A percentile compares a stretch with the other conserved stretches of the same genome.
Conservation (phyloP, 164 flowering plant species). For the Umbilicus rupestris region DNA sequence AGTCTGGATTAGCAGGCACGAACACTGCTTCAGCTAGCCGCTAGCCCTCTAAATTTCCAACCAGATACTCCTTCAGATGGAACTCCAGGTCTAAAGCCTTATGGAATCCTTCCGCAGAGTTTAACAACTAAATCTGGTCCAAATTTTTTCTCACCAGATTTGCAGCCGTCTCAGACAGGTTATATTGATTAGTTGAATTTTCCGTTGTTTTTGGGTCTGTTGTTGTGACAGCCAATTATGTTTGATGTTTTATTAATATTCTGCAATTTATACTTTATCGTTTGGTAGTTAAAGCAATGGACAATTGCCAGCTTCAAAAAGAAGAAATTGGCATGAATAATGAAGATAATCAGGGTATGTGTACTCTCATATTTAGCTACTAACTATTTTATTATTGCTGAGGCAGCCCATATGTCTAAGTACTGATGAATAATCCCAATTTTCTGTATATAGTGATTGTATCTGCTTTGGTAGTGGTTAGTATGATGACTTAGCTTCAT, state of each 20-base stretch:
- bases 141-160: background rate
- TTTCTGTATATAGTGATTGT: too few relatives aligned
- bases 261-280: background rate
- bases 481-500: too few relatives aligned
- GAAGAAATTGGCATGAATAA: conserved; percentile 17
- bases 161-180: conserved; percentile 6
- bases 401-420: too few relatives aligned
- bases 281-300: conserved; percentile 9
- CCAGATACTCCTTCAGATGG: background rate
- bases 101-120: background rate
- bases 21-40: conserved; percentile 7
- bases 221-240: background rate
- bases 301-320: conserved; percentile 16
- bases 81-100: background rate
- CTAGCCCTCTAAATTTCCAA: background rate
- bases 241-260: too few relatives aligned
- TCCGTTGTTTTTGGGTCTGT: background rate
- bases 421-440: too few relatives aligned
- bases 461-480: too few relatives aligned
- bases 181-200: background rate
- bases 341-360: conserved; percentile 17
- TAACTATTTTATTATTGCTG: background rate
- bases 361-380: background rate
- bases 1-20: conserved; percentile 5
- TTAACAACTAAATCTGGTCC: background rate